Evolutionary conservation across 306 rosid species (phyloP).

Genomic region (Prunus salicina): DNA sequence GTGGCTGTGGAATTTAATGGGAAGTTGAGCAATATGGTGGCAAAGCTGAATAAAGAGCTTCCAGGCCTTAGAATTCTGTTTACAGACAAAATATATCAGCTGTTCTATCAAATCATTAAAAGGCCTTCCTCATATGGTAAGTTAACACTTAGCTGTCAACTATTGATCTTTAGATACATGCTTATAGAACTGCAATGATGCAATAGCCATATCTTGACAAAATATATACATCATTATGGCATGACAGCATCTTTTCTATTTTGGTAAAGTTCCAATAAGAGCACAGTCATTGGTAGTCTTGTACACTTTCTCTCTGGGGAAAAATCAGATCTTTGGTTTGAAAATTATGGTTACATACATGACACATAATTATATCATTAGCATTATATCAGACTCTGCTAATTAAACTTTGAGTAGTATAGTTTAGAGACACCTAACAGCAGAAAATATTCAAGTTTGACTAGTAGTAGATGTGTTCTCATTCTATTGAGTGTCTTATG

Average conservation of each 20-base stretch:
- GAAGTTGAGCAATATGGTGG: slow-evolving; percentile 30
- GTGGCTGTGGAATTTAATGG: slow-evolving; percentile 43
- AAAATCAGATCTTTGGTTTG: background rate
- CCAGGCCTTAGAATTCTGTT: slow-evolving; percentile 25
- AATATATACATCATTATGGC: background rate
- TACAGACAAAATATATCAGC: slow-evolving; percentile 14
- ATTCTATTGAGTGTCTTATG: too few relatives aligned
- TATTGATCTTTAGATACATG: background rate
- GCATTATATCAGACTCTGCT: background rate
- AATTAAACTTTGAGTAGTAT: too few relatives aligned
- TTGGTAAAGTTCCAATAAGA: background rate
- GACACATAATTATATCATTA: background rate
- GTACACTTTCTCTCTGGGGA: background rate
- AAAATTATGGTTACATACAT: background rate
- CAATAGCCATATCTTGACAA: background rate
- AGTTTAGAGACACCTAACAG: background rate
- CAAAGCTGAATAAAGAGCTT: slow-evolving; percentile 34
- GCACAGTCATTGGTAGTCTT: background rate
- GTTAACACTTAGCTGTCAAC: background rate
- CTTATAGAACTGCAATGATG: background rate
- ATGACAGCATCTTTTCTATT: background rate
- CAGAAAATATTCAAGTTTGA: background rate
- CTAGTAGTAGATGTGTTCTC: background rate
- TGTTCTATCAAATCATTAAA: slow-evolving; percentile 24
- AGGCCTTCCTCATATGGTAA: slow-evolving; percentile 43